Percentiles rank a stretch among this genome's conserved stretches.
phyloP scores from a whole-genome alignment of 2,329 filamentous ascomycete genomes.

The Sphaerostilbella broomeana region DNA sequence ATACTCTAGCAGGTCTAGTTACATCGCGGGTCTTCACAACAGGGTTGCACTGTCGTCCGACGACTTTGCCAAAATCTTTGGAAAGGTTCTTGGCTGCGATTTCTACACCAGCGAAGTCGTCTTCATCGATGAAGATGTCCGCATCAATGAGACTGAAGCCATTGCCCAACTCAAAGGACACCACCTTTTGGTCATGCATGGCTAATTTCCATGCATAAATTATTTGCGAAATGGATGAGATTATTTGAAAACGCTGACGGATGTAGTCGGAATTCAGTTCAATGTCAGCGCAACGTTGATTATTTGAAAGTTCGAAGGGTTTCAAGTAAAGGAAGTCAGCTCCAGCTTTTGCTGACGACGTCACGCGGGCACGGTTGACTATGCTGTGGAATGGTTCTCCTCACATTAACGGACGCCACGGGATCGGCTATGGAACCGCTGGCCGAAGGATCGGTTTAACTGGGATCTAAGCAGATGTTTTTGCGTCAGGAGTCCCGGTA shows the following conservation, averaged over 20 bases:
- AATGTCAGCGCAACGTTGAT: too few species aligned
- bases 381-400: conserved; percentile 11
- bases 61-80: conserved; percentile 23
- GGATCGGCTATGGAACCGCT: conserved; percentile 10
- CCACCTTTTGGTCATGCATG: conserved; percentile 23
- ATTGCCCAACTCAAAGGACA: conserved; percentile 19
- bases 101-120: conserved; percentile 26
- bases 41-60: conserved; percentile 12
- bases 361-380: conserved; percentile 7
- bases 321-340: too few species aligned
- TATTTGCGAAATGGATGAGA: background rate
- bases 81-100: conserved; percentile 28
- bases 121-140: conserved; percentile 24
- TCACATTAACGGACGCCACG: conserved; percentile 11
- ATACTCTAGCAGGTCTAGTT: conserved; percentile 9
- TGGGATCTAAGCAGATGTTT: conserved; percentile 1
- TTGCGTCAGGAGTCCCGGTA: too few species aligned
- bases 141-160: conserved; percentile 25
- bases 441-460: conserved; percentile 4
- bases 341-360: conserved; percentile 3
- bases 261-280: too few species aligned
- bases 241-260: background rate
- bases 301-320: too few species aligned
- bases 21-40: conserved; percentile 7
- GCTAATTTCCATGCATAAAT: background rate